Base-by-base conservation (phyloP, 1,284 basidiomycete species). In the Trametes polyzona region DNA sequence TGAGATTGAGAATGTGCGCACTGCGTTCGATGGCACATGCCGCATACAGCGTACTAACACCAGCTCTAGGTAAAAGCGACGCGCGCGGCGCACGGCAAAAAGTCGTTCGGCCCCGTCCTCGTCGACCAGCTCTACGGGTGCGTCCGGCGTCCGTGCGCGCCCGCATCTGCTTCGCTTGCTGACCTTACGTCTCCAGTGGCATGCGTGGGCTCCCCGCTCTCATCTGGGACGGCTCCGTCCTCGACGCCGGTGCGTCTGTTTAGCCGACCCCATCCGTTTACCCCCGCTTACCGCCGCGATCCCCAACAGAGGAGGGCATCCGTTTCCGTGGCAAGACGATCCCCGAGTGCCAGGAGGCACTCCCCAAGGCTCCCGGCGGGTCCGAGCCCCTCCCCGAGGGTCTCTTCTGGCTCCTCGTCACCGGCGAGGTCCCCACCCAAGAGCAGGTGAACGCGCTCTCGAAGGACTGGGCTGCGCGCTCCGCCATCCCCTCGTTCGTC, bases 191-290 rank as follows among this genome's bases (percentile, higher is more conserved):
- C 41, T 72, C 61, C 73, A 95, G 95, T 72, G 95, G 95, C 66
- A 97, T 96, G 95, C 84, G 95, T 69, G 94, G 95, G 70, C 82
- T 92, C 43, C 89, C 90, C 54, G 86, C 87, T 36, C 80, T 97
- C 67, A 92, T 97, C 68, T 97, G 95, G 95, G 95, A 98, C 69
- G 95, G 90, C 59, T 98, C 95, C 59, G 95, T 98, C 61, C 87
- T 98, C 65, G 95, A 97, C 73, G 83, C 95, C 59, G 87, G 89
- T 88, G 53, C 58, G 80, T 73, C n/a, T 43, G 44, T 47, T 52
- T 60, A 41, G 47, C 23, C 14, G 49, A 37, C 55, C 33, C 29
- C 52, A 41, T 39, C 39, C 26, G 23, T 19, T 24, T 32, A 23
- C 12, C 27, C 24, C 42, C 29, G 52, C 24, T 33, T 42, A 44